phyloP scores from a whole-genome alignment of 2,329 filamentous ascomycete genomes.

The Byssochlamys sp. region DNA sequence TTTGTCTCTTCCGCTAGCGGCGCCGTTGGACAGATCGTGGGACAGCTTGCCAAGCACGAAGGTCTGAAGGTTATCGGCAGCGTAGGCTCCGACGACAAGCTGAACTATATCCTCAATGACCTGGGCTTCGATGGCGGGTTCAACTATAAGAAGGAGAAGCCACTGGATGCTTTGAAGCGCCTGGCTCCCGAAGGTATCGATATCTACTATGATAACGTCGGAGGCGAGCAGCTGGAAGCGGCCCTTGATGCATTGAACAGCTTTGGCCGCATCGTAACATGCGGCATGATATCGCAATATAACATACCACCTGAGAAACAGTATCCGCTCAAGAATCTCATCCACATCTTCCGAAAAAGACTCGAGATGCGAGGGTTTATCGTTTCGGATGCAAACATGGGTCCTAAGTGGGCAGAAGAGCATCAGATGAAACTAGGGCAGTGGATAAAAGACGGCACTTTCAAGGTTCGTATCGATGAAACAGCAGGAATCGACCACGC shows the following conservation, averaged over 20 bases:
- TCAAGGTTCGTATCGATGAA: conserved; percentile 57
- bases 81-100: conserved; percentile 64
- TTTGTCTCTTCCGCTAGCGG: conserved; percentile 65
- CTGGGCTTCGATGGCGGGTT: conserved; percentile 27
- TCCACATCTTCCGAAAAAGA: conserved; percentile 51
- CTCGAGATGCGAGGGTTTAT: conserved; percentile 61
- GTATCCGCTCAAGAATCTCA: conserved; percentile 50
- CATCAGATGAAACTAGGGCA: conserved; percentile 60
- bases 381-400: conserved; percentile 52
- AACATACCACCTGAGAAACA: conserved; percentile 46
- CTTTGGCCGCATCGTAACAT: conserved; percentile 52
- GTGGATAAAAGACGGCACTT: conserved; percentile 60
- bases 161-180: conserved; percentile 52
- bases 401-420: conserved; percentile 45
- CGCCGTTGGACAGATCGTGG: conserved; percentile 66
- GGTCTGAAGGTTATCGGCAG: conserved; percentile 66
- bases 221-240: conserved; percentile 58
- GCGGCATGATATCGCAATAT: conserved; percentile 62
- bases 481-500: conserved; percentile 65
- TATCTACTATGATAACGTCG: conserved; percentile 67
- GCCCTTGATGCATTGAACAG: conserved; percentile 51
- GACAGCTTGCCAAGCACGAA: conserved; percentile 66
- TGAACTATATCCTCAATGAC: conserved; percentile 58
- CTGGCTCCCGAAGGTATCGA: conserved; percentile 64
- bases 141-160: conserved; percentile 24